Evolutionary conservation across 306 rosid species (phyloP).

Genomic region (Pyrus betulifolia): DNA sequence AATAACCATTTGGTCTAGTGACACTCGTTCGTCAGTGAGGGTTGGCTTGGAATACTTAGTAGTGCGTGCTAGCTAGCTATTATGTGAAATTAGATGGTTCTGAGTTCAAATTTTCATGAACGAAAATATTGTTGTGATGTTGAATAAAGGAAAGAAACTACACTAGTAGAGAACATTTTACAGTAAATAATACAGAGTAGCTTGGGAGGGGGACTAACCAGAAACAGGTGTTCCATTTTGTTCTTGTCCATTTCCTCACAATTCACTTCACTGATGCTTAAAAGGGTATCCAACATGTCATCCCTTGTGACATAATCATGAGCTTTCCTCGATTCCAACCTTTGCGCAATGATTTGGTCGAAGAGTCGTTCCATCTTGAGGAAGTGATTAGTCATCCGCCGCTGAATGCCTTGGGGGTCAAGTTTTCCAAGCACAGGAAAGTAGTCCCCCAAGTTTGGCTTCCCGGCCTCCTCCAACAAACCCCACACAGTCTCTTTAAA

Average conservation of each 20-base stretch:
- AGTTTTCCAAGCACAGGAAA: background rate
- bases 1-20: no score
- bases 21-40: no score
- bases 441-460: background rate
- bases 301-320: background rate
- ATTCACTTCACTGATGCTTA: background rate
- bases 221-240: background rate
- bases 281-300: slow-evolving; percentile 1
- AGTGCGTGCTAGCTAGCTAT: no score
- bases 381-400: background rate
- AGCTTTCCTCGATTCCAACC: background rate
- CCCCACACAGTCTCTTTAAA: background rate
- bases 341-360: background rate
- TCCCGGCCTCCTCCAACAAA: background rate
- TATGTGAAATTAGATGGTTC: no score
- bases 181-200: background rate
- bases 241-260: background rate
- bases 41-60: no score
- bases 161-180: no score
- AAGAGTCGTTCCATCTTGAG: background rate
- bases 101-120: no score
- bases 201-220: background rate
- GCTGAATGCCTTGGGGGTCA: background rate
- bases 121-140: no score
- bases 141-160: no score